Base-by-base conservation (phyloP, 495 filamentous ascomycete genomes). In the Hypoxylon rickii region DNA sequence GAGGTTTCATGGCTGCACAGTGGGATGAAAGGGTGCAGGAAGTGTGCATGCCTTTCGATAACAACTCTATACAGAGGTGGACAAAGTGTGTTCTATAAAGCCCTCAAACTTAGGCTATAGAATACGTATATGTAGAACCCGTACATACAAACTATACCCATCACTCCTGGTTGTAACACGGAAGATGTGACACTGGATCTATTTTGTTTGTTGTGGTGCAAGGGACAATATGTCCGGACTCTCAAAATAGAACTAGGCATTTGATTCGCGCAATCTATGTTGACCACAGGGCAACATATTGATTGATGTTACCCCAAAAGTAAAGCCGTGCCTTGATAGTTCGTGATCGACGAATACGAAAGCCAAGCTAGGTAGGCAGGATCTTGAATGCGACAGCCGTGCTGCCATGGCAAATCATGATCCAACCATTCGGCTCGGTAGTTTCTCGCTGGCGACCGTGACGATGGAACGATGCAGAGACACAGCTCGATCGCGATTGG, bases 361-460 rank as follows among this genome's bases (percentile, higher is more conserved):
- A 44, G 40, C 44, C 44, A 34, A 45, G 24, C 24, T 10, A 29
- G n/a, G 12, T 24, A 29, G 49, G 49, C 20, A 49, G 31, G 56
- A 60, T 54, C 44, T 48, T 60, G 49, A 44, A 53, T 44, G 16
- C 36, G 22, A 32, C 17, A 26, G 22, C 42, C 18, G 12, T 37
- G 55, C 47, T 59, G 42, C 21, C 41, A 51, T 46, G 55, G 55
- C 55, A 52, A 52, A 31, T 43, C 48, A 33, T 43, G 20, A 47
- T 44, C 55, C 48, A 52, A 59, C 38, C 49, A 54, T 22, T 26
- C 26, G 43, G 43, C 20, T 47, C 43, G 16, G 36, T 42, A 51
- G 41, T 34, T 58, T 51, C 37, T 34, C 33, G 42, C 47, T 43
- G 36, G 46, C 22, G 11, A 12, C 24, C 32, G 24, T 18, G 40